Evolutionary conservation across 2,329 filamentous ascomycete species (phyloP), one percentile per base, ranked within the genome.

Genomic region (Aspergillus pseudoviridinutans): DNA sequence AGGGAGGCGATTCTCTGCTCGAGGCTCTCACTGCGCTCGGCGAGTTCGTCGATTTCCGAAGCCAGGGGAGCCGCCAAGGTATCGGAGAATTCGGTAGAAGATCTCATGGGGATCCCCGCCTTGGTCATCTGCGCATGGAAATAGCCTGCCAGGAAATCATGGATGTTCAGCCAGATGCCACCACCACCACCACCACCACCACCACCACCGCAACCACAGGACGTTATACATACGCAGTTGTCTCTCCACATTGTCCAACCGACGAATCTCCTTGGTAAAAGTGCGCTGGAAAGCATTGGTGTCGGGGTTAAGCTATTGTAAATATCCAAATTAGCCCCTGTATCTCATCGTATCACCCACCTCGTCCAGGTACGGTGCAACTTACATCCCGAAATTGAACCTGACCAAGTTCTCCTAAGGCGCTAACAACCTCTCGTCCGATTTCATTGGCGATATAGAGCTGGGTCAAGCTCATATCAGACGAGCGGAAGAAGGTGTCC

Each of bases 391-490:
- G 86, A 74, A 99, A 99, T 78, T 97, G 92, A 76, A 97, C 92
- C 70, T 94, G 85, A 58, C 94, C 94, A 71, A 99, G 85, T 84
- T 99, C 94, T 73, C 94, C 94, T 64, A 99, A 82, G 56, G 93
- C 93, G 73, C 92, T 96, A 63, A 97, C 92, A 69, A 97, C 93
- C 81, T 99, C 95, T 73, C 94, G 87, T 68, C 94, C 93, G 68
- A 99, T 97, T 83, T 99, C 94, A 75, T 97, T 97, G 72, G 94
- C 91, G 71, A 99, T 95, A 80, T 97, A 99, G 72, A 99, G 89
- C 87, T 99, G 94, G 72, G 96, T 96, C 88, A 99, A 89, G 84
- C 92, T 97, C 94, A 99, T 99, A 79, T 97, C 91, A 90, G 92
- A 91, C 75, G 94, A 99, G 85, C 95, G 93, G 87, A 99, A 97